These are phyloP conservation scores for Pueraria montana DNA, from an alignment of 306 rosid genomes.

Conservation along the genomic window DNA sequence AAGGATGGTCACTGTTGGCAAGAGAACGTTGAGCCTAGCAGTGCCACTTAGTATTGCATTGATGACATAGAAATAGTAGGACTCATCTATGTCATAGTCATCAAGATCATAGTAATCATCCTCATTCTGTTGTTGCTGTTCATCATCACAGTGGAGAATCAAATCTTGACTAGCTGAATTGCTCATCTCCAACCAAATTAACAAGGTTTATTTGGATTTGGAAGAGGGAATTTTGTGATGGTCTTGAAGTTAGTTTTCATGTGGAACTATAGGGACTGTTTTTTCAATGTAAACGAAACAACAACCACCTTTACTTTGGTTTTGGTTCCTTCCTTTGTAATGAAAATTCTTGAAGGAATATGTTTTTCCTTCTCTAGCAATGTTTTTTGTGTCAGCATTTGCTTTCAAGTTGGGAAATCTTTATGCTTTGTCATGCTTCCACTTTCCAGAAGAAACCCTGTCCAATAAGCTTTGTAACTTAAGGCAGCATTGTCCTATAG, in stretches of 20 bases:
- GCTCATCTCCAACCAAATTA: constrained; percentile 48
- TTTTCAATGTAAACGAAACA: constrained; percentile 22
- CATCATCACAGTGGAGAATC: constrained; percentile 37
- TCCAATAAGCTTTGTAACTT: background rate
- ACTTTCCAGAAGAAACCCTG: constrained; percentile 35
- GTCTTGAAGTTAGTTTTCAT: background rate
- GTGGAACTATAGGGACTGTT: constrained; percentile 25
- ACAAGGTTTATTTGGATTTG: background rate
- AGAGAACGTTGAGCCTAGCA: constrained; percentile 65
- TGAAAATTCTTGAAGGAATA: constrained; percentile 33
- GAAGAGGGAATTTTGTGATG: background rate
- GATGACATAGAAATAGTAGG: constrained; percentile 51
- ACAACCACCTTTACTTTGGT: background rate
- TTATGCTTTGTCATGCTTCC: constrained; percentile 26
- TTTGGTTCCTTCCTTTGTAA: constrained; percentile 42
- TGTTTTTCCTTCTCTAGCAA: constrained; percentile 32
- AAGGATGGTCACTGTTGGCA: constrained; percentile 66
- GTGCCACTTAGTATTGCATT: constrained; percentile 70
- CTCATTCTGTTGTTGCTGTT: background rate
- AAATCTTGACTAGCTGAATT: constrained; percentile 39
- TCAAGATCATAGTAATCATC: constrained; percentile 28
- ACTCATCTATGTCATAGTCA: constrained; percentile 44
- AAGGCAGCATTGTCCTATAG: background rate
- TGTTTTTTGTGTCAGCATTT: constrained; percentile 21
- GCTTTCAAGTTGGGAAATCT: constrained; percentile 45